These are phyloP conservation scores for Chamaecyparis obtusa DNA, from an alignment of 75 land plant species.

Conservation along the genomic window DNA sequence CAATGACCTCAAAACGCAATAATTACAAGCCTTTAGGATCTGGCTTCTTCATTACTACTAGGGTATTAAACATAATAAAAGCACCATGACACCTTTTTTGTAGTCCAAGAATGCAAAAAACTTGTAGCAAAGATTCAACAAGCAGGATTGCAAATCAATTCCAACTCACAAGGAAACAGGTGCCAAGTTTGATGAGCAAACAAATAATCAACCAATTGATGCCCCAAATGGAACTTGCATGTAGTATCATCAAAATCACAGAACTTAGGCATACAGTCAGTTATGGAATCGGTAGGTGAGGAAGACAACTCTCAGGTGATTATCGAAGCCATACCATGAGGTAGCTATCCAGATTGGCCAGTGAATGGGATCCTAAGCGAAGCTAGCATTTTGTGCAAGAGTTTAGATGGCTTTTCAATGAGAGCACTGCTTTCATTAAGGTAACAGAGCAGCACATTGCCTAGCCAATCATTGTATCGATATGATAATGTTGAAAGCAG, in stretches of 20 bases:
- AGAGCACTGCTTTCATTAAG: not conserved
- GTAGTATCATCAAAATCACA: too few species aligned
- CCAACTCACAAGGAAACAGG: not conserved
- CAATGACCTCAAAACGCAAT: not conserved
- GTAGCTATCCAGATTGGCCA: not conserved
- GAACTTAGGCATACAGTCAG: not conserved
- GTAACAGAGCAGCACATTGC: not conserved
- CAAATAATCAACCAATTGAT: not conserved
- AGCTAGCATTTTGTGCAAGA: not conserved
- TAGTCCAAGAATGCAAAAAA: not conserved
- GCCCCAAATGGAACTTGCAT: too few species aligned
- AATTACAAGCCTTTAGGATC: not conserved
- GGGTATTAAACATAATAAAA: not conserved
- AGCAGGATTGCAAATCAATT: not conserved
- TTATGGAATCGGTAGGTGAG: not conserved
- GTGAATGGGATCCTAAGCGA: not conserved
- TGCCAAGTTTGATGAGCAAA: not conserved
- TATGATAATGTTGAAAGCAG: too few species aligned
- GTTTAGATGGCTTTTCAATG: too few species aligned
- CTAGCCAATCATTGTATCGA: not conserved
- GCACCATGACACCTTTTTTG: not conserved
- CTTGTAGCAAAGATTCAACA: not conserved
- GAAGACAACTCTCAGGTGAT: not conserved
- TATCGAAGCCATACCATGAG: not conserved
- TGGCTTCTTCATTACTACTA: not conserved